These are phyloP conservation scores for Exophiala dermatitidis DNA, from an alignment of 2,329 filamentous ascomycete genomes.

Conservation along the genomic window DNA sequence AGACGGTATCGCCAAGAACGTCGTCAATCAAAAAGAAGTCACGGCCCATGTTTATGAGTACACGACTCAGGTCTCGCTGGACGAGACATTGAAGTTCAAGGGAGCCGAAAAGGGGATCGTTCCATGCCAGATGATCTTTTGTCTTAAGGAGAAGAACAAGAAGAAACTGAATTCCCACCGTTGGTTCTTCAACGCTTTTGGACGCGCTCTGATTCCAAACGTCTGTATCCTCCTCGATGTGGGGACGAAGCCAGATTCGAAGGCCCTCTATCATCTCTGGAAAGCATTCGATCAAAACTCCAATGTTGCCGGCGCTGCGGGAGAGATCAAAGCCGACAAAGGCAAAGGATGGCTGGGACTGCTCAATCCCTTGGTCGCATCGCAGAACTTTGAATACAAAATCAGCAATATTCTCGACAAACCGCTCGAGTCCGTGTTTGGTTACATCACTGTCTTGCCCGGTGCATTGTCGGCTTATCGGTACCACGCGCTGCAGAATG, in stretches of 20 bases:
- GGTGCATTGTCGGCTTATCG: slow-evolving; percentile 92
- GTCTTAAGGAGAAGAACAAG: slow-evolving; percentile 92
- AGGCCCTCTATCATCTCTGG: slow-evolving; percentile 95
- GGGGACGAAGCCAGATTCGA: slow-evolving; percentile 81
- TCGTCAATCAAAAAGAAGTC: slow-evolving; percentile 91
- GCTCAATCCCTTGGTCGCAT: slow-evolving; percentile 88
- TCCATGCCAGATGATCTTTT: slow-evolving; percentile 97
- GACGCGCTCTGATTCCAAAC: slow-evolving; percentile 83
- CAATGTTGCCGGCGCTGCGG: slow-evolving; percentile 91
- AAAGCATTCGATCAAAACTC: slow-evolving; percentile 98
- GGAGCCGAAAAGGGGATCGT: slow-evolving; percentile 98
- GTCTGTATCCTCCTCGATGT: slow-evolving; percentile 96
- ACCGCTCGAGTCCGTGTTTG: slow-evolving; percentile 91
- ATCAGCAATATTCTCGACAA: slow-evolving; percentile 99
- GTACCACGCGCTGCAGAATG: slow-evolving; percentile 93
- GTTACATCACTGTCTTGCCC: slow-evolving; percentile 94
- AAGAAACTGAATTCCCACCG: slow-evolving; percentile 98
- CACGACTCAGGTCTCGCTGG: slow-evolving; percentile 93
- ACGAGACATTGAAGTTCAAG: slow-evolving; percentile 95
- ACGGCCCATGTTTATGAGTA: slow-evolving; percentile 98
- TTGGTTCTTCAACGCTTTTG: slow-evolving; percentile 99
- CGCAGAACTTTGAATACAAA: slow-evolving; percentile 99
- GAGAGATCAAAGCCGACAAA: slow-evolving; percentile 96
- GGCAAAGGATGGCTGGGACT: slow-evolving; percentile 75
- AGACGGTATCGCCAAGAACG: slow-evolving; percentile 96